A percentile compares a stretch with the other conserved stretches of the same genome.
Evolutionary conservation across 2,329 filamentous ascomycete genomes (phyloP).

Genomic region (Nothophaeocryptopus gaeumannii): DNA sequence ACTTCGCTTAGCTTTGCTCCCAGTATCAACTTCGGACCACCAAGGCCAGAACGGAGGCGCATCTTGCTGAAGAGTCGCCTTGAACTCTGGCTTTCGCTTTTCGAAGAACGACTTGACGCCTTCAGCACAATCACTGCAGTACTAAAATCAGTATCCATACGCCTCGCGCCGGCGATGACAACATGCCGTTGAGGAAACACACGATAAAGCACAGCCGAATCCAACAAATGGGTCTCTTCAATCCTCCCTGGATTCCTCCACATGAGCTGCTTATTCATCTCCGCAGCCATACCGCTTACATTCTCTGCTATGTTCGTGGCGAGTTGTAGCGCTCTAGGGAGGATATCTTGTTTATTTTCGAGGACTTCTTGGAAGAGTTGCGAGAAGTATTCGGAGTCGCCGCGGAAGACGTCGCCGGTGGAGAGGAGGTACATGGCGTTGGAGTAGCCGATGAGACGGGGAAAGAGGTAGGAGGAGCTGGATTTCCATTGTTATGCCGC

Average conservation of each 20-base stretch:
- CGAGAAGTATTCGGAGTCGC: constrained; percentile 9
- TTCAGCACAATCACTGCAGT: neutral
- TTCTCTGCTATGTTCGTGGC: constrained; percentile 64
- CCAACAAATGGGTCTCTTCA: constrained; percentile 15
- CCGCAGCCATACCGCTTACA: constrained; percentile 48
- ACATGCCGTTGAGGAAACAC: constrained; percentile 1
- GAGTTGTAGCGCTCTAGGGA: constrained; percentile 61
- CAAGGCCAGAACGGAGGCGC: constrained; percentile 15
- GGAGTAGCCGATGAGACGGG: constrained; percentile 17
- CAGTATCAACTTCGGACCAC: constrained; percentile 8
- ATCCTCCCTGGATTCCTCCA: constrained; percentile 11
- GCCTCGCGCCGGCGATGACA: neutral
- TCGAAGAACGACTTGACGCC: constrained; percentile 13
- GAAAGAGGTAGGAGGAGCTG: constrained; percentile 15
- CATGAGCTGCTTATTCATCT: constrained; percentile 15
- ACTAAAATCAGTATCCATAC: neutral
- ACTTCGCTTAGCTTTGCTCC: neutral
- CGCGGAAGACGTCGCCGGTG: constrained; percentile 12
- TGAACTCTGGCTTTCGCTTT: constrained; percentile 12
- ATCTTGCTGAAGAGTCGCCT: constrained; percentile 15
- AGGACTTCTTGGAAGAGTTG: constrained; percentile 15
- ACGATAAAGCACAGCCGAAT: constrained; percentile 7
- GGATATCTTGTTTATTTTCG: constrained; percentile 54
- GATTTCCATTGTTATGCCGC: constrained; percentile 19
- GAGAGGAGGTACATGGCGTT: constrained; percentile 15